Base-by-base conservation (phyloP, 805 yeast genomes). In the Saccharomycopsis sp. region DNA sequence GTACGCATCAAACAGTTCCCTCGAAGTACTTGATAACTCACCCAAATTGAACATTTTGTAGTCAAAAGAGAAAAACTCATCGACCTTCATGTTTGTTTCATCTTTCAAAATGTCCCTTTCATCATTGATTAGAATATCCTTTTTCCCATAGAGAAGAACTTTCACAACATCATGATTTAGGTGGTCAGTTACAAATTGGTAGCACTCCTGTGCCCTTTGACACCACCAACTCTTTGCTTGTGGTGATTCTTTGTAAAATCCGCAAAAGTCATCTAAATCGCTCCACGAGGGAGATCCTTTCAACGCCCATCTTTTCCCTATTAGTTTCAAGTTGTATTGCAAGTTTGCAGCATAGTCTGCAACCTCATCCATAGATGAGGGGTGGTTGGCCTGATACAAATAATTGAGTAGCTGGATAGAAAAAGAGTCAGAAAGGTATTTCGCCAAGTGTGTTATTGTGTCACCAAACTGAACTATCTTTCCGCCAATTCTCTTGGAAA, bases 331-430 rank as follows among this genome's bases (percentile, higher is more conserved):
- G 37, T 69, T 56, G 12, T 53, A 50, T 38, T 72, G 69, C 35
- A 79, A 48, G 0, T 48, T 32, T 31, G 57, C 59, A 15, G 76
- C 61, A 27, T 68, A 50, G 2, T 51, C 53, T 0, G 73, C 58
- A 8, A 70, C 67, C 46, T 75, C 81, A 15, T 67, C 68, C 63
- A 71, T 65, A 1, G 75, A 60, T 1, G 69, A 53, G 13, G 47
- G 48, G 2, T 53, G 50, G 0, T 48, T 34, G 23, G 66, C 69
- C 45, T 65, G 59, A 45, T 73, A 62, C 4, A 71, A 48, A 52
- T 64, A 74, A 34, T 65, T 67, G 31, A 73, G 51, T 15, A 68
- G 51, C 34, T 71, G 73, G 18, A 71, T 64, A 0, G 69, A 63
- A 30, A 68, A 61, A 41, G 63, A 58, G 35, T 78, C 80, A 3